A percentile compares a stretch with the other conserved stretches of the same genome.
Evolutionary conservation across 176 grass and related monocot genomes (phyloP).

Genomic region (Pontederia paniculata): DNA sequence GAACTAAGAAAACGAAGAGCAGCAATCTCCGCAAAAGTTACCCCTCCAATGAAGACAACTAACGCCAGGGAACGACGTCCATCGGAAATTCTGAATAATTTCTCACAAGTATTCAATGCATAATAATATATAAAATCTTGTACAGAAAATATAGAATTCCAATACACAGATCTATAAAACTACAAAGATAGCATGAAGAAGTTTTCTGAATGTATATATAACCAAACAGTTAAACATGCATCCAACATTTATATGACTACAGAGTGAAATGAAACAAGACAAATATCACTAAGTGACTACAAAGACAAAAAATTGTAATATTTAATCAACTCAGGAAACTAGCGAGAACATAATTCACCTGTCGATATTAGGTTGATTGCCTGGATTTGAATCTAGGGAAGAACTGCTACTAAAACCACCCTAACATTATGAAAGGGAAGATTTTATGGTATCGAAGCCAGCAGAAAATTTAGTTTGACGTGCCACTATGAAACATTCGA

Average conservation of each 20-base stretch:
- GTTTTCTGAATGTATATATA: too few relatives aligned
- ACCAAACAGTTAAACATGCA: too few relatives aligned
- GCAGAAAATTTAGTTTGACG: neutral
- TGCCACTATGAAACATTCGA: neutral
- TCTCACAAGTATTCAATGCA: too few relatives aligned
- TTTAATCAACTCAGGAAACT: neutral
- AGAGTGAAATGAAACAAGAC: neutral
- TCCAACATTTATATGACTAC: too few relatives aligned
- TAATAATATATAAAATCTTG: too few relatives aligned
- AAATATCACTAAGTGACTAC: neutral
- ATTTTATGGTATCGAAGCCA: too few relatives aligned
- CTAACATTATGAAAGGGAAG: slow-evolving; percentile 23
- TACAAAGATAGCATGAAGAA: too few relatives aligned
- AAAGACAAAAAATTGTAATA: slow-evolving; percentile 3
- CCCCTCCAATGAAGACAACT: slow-evolving; percentile 77
- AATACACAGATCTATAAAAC: too few relatives aligned
- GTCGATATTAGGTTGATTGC: slow-evolving; percentile 44
- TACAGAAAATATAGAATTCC: too few relatives aligned
- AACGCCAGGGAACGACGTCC: slow-evolving; percentile 64
- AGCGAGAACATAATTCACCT: slow-evolving; percentile 41
- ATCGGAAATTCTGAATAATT: slow-evolving; percentile 41
- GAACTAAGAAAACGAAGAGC: slow-evolving; percentile 86
- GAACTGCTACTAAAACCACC: slow-evolving; percentile 24
- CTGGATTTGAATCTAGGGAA: slow-evolving; percentile 25
- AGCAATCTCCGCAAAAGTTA: slow-evolving; percentile 90